phyloP scores from a whole-genome alignment of 2,329 filamentous ascomycete species.

The Aspergillus alliaceus region DNA sequence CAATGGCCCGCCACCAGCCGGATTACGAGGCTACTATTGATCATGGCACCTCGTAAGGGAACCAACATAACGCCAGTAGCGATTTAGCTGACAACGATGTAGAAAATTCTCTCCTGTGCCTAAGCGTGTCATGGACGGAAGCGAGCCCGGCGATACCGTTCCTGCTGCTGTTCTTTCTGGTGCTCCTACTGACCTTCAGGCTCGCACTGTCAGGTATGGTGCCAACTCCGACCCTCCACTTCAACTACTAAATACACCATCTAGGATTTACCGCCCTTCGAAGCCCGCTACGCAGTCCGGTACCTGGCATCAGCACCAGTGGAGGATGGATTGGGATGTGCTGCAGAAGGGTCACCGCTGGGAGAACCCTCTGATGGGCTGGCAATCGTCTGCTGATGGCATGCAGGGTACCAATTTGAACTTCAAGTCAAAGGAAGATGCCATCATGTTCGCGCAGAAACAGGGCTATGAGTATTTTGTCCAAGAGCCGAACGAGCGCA shows the following conservation, averaged over 20 bases:
- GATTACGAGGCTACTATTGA: constrained; percentile 81
- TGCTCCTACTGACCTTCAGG: constrained; percentile 90
- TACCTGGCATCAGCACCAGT: constrained; percentile 76
- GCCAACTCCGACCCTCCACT: not conserved
- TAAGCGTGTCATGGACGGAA: constrained; percentile 85
- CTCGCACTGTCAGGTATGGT: constrained; percentile 82
- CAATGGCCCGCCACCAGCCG: constrained; percentile 65
- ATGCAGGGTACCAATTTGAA: constrained; percentile 92
- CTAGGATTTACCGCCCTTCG: constrained; percentile 83
- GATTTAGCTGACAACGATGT: constrained; percentile 27
- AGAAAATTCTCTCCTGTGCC: constrained; percentile 91
- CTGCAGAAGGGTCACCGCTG: constrained; percentile 89
- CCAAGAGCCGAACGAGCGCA: constrained; percentile 89
- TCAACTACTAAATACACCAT: constrained; percentile 12
- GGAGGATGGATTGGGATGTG: constrained; percentile 99
- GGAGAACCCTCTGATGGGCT: constrained; percentile 98
- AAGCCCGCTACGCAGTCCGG: constrained; percentile 98
- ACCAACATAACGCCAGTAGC: constrained; percentile 2
- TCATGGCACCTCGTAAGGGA: constrained; percentile 82
- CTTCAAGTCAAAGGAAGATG: constrained; percentile 92
- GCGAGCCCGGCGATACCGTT: constrained; percentile 71
- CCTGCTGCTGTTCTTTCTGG: constrained; percentile 87
- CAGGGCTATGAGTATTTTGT: constrained; percentile 99
- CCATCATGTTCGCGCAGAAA: constrained; percentile 93
- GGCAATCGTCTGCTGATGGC: constrained; percentile 91